Percentiles rank a stretch among this genome's conserved stretches.
Conservation (phyloP, 345 rosid species). For the Hibiscus trionum region DNA sequence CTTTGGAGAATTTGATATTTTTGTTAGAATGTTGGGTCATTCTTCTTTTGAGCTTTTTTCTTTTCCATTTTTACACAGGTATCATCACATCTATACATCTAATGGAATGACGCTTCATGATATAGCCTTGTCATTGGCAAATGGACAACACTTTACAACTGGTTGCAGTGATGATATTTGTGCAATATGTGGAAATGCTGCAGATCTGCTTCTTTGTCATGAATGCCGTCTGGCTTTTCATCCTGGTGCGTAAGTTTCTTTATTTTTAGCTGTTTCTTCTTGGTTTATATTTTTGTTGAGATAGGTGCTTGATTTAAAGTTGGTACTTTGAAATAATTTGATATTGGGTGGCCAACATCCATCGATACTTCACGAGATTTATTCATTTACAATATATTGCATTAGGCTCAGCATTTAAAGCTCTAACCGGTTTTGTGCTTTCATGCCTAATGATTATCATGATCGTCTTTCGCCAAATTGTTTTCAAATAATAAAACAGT, state of each 20-base stretch:
- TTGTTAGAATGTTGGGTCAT: constrained; percentile 7
- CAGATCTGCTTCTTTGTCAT: constrained; percentile 63
- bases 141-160: constrained; percentile 62
- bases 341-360: not conserved
- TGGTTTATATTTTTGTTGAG: not conserved
- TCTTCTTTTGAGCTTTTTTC: not conserved
- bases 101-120: constrained; percentile 87
- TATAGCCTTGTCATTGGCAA: constrained; percentile 74
- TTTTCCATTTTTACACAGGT: constrained; percentile 38
- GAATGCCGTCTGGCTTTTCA: constrained; percentile 91
- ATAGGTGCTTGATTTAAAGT: not conserved
- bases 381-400: not conserved
- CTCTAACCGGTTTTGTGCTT: not conserved
- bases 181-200: constrained; percentile 79
- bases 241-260: constrained; percentile 38
- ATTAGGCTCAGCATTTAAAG: not conserved
- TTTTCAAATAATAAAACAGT: not conserved
- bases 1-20: constrained; percentile 7
- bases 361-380: not conserved
- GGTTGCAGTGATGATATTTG: constrained; percentile 87
- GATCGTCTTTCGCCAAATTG: not conserved
- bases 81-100: constrained; percentile 81
- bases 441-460: not conserved
- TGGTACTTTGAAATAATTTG: constrained; percentile 9
- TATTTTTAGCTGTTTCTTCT: not conserved